Evolutionary conservation across 495 filamentous ascomycete species (phyloP), one percentile per base, ranked within the genome.

Genomic region (Astrocystis sublimbata): DNA sequence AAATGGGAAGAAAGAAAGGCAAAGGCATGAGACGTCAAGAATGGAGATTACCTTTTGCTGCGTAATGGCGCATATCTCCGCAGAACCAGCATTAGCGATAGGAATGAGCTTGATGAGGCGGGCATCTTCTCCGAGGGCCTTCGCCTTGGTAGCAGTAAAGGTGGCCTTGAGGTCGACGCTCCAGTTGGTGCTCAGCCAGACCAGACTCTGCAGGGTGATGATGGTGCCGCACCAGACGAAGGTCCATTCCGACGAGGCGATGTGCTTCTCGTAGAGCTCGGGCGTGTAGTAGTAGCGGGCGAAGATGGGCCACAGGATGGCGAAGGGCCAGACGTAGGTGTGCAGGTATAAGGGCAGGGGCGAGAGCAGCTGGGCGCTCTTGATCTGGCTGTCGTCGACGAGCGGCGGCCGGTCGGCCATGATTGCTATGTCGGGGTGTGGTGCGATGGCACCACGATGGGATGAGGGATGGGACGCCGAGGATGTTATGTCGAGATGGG

Each of bases 181-280:
- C 94, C 94, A 99, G 78, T 97, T 89, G 24, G 94, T 98, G 78
- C 89, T 93, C 60, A 99, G 82, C 96, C 96, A 99, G 49, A 90
- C 79, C 61, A 99, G 83, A 61, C 89, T 86, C 80, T 99, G 94
- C 49, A 86, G 65, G 12, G 93, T 97, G 71, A 96, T 82, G 69
- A 98, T 96, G 31, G 86, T 82, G 63, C 90, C 93, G 61, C 88
- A 81, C 83, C 88, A 99, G 54, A 98, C 91, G 74, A 96, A 96
- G 8, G 96, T 98, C 94, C 94, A 99, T 79, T 99, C 94, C 65
- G 87, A 85, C 23, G 86, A 88, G 56, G 88, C 81, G 61, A 99
- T 93, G 77, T 98, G 87, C 66, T 87, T 89, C 51, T 94, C 87
- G 76, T 98, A 99, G 63, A 89, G 85, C 24, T 91, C 89, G 40